Evolutionary conservation across 208 protist genomes (phyloP).

Genomic region (Vickermania ingenoplastis): DNA sequence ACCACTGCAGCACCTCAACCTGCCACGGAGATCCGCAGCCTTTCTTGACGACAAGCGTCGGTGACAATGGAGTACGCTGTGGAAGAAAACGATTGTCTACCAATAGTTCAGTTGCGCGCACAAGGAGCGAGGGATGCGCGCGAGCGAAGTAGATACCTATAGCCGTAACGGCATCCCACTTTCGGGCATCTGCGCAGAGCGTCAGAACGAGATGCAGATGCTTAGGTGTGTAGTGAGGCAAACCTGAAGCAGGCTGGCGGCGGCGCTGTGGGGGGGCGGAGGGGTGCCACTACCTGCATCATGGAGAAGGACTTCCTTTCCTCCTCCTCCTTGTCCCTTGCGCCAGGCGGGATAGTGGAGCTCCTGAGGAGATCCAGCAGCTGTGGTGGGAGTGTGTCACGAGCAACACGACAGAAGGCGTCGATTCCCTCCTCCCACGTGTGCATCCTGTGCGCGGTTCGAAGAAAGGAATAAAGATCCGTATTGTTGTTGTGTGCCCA

Average conservation of each 20-base stretch:
- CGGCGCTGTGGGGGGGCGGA: not conserved
- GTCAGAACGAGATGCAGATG: conserved; percentile 51
- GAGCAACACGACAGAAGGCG: conserved; percentile 41
- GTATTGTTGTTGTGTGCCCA: conserved; percentile 55
- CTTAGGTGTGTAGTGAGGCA: conserved; percentile 12
- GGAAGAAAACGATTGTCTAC: conserved; percentile 7
- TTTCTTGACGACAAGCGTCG: too few relatives aligned
- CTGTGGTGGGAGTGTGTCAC: conserved; percentile 9
- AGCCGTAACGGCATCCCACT: conserved; percentile 38
- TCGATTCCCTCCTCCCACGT: conserved; percentile 65
- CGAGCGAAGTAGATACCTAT: conserved; percentile 33
- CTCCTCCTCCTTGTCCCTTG: not conserved
- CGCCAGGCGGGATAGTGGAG: not conserved
- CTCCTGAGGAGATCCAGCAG: not conserved
- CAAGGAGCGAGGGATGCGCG: conserved; percentile 23
- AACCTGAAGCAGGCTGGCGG: not conserved
- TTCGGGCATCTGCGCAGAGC: conserved; percentile 30
- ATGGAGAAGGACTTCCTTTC: not conserved
- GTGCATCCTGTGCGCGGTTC: conserved; percentile 31
- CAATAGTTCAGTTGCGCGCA: conserved; percentile 32
- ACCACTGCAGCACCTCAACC: not conserved
- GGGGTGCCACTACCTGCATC: not conserved
- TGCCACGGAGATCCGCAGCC: not conserved
- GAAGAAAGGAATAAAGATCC: conserved; percentile 61
- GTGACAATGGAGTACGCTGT: not conserved